A percentile compares a stretch with the other conserved stretches of the same genome.
phyloP scores from a whole-genome alignment of 306 rosid species.

The Fragaria vesca region DNA sequence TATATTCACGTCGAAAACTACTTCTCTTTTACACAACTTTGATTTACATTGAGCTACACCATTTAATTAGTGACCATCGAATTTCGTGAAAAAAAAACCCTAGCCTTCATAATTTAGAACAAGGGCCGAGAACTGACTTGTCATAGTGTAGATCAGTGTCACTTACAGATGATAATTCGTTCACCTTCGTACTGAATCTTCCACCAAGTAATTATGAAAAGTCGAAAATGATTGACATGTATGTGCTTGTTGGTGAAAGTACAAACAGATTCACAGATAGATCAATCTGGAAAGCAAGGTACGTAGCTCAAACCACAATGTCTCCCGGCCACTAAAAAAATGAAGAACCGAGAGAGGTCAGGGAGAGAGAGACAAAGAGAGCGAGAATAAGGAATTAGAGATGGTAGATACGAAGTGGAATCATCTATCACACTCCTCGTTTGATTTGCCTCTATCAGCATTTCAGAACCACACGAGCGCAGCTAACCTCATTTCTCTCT shows the following conservation, averaged over 20 bases:
- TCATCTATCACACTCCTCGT: background rate
- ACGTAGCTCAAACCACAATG: background rate
- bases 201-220: background rate
- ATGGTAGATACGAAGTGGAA: constrained; percentile 15
- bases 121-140: background rate
- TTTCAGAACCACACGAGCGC: constrained; percentile 34
- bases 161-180: background rate
- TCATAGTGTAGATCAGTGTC: background rate
- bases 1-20: too few relatives aligned
- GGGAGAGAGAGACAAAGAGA: background rate
- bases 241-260: background rate
- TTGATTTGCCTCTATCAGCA: constrained; percentile 16
- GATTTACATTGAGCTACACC: too few relatives aligned
- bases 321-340: background rate
- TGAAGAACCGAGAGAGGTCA: background rate
- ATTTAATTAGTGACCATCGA: background rate
- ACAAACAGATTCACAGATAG: background rate
- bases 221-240: background rate
- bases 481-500: constrained; percentile 27
- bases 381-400: background rate
- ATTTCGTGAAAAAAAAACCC: background rate
- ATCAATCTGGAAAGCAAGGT: background rate
- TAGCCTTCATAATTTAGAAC: background rate
- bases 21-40: too few relatives aligned
- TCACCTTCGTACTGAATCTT: background rate